Conservation (phyloP, 345 rosid species). For the Arabis alpina region DNA sequence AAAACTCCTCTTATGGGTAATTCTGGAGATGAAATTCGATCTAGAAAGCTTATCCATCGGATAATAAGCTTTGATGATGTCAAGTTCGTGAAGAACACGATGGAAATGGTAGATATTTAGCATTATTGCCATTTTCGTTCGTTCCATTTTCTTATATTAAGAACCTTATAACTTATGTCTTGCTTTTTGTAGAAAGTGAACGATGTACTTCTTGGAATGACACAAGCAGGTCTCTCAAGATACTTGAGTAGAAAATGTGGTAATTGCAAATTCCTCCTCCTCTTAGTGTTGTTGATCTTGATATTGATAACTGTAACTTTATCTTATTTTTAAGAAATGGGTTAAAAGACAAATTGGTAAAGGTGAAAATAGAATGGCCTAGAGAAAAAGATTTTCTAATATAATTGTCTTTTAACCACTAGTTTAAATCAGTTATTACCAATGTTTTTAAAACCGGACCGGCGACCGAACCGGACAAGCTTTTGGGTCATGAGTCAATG, state of each 20-base stretch:
- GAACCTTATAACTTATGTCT: too few species aligned
- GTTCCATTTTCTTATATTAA: neutral
- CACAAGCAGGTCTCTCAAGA: conserved; percentile 62
- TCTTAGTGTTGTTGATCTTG: neutral
- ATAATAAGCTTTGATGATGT: conserved; percentile 55
- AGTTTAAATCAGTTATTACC: too few species aligned
- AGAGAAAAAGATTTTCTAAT: too few species aligned
- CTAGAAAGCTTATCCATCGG: conserved; percentile 48
- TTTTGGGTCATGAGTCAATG: too few species aligned
- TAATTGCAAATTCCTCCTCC: conserved; percentile 24
- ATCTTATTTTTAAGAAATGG: neutral
- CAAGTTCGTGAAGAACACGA: conserved; percentile 35
- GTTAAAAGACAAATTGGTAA: too few species aligned
- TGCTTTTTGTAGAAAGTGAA: conserved; percentile 57
- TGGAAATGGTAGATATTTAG: neutral
- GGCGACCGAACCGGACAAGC: too few species aligned
- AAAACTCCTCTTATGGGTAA: conserved; percentile 49
- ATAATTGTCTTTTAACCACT: too few species aligned
- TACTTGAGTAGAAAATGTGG: conserved; percentile 55
- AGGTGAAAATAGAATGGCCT: neutral
- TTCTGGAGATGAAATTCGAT: neutral
- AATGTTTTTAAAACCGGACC: too few species aligned
- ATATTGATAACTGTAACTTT: neutral
- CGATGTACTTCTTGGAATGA: conserved; percentile 62
- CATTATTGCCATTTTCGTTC: too few species aligned